These are phyloP conservation scores for Acanthamoeba sp. DNA, from an alignment of 208 protist genomes.

Conservation along the genomic window DNA sequence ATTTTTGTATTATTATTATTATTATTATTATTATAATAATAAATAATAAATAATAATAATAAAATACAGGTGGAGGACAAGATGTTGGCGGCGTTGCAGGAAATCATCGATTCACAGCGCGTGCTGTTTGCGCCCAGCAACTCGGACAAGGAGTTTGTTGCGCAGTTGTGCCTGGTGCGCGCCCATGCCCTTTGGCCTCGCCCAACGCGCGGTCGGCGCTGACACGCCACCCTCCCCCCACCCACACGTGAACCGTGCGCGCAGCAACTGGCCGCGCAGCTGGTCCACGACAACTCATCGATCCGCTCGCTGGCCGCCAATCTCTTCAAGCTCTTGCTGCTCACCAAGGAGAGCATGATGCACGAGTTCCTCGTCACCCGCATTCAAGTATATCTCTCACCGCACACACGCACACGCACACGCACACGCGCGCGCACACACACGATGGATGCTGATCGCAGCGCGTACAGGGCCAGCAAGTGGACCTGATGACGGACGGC, in stretches of 20 bases:
- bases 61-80: background rate
- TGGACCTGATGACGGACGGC: constrained; percentile 69
- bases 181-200: background rate
- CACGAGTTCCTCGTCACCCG: background rate
- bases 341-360: constrained; percentile 42
- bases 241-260: background rate
- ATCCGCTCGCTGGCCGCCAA: constrained; percentile 16
- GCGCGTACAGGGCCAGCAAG: constrained; percentile 21
- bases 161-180: constrained; percentile 21
- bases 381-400: background rate
- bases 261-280: constrained; percentile 6
- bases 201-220: background rate
- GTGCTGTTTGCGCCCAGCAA: constrained; percentile 52
- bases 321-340: constrained; percentile 75
- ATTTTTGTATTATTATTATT: background rate
- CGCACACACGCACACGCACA: background rate
- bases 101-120: constrained; percentile 3
- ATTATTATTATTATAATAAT: background rate
- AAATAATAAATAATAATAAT: background rate
- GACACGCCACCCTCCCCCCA: background rate
- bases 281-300: background rate
- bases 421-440: background rate
- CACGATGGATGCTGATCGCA: background rate
- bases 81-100: background rate
- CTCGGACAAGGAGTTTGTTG: constrained; percentile 20